Conservation (phyloP, 2,329 filamentous ascomycete genomes). For the Fusarium newnesense region DNA sequence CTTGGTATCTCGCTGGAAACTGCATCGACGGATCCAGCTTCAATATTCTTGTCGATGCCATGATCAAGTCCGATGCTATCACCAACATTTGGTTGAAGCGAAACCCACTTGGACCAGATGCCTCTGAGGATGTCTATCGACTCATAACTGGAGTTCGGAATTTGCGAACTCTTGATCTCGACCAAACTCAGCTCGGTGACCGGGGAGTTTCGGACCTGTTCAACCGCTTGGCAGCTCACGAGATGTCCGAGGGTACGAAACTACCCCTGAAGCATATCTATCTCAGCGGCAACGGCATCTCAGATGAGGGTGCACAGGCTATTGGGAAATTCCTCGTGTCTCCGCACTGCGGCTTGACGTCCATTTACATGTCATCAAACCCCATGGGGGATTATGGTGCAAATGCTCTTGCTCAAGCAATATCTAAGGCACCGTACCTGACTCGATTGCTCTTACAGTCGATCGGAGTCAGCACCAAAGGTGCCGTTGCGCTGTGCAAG, state of each 20-base stretch:
- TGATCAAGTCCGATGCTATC: slow-evolving; percentile 55
- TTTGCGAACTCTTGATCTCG: slow-evolving; percentile 62
- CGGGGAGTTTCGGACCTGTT: slow-evolving; percentile 58
- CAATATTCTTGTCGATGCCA: slow-evolving; percentile 55
- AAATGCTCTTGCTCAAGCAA: slow-evolving; percentile 45
- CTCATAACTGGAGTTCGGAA: slow-evolving; percentile 56
- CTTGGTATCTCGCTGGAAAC: slow-evolving; percentile 66
- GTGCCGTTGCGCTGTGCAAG: slow-evolving; percentile 51
- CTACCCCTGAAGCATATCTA: slow-evolving; percentile 51
- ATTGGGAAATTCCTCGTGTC: slow-evolving; percentile 49
- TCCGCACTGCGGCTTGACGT: slow-evolving; percentile 48
- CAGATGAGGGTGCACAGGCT: slow-evolving; percentile 43
- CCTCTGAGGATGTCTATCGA: slow-evolving; percentile 54
- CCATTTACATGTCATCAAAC: slow-evolving; percentile 53
- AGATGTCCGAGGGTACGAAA: slow-evolving; percentile 41
- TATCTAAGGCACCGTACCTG: slow-evolving; percentile 49
- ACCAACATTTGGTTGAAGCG: slow-evolving; percentile 66
- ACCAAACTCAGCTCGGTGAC: slow-evolving; percentile 63
- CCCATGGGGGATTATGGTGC: slow-evolving; percentile 50
- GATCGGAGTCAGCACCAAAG: slow-evolving; percentile 54
- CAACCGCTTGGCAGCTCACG: slow-evolving; percentile 47
- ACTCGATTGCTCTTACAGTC: slow-evolving; percentile 55
- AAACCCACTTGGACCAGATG: slow-evolving; percentile 58
- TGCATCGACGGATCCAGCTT: slow-evolving; percentile 59
- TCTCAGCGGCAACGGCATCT: slow-evolving; percentile 51